phyloP scores from a whole-genome alignment of 192 early-diverging fungal genomes.

The Coemansia sp. region DNA sequence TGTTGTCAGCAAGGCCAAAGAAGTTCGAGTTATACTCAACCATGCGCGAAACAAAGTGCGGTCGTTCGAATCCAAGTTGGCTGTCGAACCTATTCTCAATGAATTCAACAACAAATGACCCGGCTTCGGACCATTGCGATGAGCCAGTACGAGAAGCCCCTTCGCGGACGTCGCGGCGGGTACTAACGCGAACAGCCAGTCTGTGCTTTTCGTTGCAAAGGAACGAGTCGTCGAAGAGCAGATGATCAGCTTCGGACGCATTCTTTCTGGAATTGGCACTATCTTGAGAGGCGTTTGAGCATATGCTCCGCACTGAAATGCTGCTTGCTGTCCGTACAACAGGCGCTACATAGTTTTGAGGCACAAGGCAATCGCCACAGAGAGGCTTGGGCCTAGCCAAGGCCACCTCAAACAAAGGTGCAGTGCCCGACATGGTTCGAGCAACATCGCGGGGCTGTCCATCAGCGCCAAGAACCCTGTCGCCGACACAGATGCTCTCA shows the following conservation, averaged over 20 bases:
- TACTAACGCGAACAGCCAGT: slow-evolving; percentile 32
- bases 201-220: slow-evolving; percentile 46
- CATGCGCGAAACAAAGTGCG: slow-evolving; percentile 10
- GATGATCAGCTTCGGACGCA: slow-evolving; percentile 19
- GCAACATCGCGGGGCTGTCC: slow-evolving; percentile 40
- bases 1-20: slow-evolving; percentile 42
- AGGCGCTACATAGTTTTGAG: slow-evolving; percentile 23
- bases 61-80: slow-evolving; percentile 38
- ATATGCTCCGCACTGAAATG: slow-evolving; percentile 53
- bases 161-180: slow-evolving; percentile 16
- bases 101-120: slow-evolving; percentile 24
- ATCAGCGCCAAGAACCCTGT: slow-evolving; percentile 43
- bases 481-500: slow-evolving; percentile 34
- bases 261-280: neutral
- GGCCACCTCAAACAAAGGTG: slow-evolving; percentile 39
- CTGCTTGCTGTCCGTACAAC: slow-evolving; percentile 45
- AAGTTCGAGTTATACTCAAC: slow-evolving; percentile 50
- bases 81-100: slow-evolving; percentile 23
- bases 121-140: slow-evolving; percentile 39
- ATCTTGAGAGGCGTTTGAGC: slow-evolving; percentile 20
- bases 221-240: slow-evolving; percentile 42
- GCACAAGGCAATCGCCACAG: slow-evolving; percentile 17
- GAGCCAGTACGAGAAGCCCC: slow-evolving; percentile 17
- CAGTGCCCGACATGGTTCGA: slow-evolving; percentile 28
- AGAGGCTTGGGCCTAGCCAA: slow-evolving; percentile 14